These are phyloP conservation scores for Metarhizium rileyi DNA, from an alignment of 2,329 filamentous ascomycete species.

Conservation along the genomic window DNA sequence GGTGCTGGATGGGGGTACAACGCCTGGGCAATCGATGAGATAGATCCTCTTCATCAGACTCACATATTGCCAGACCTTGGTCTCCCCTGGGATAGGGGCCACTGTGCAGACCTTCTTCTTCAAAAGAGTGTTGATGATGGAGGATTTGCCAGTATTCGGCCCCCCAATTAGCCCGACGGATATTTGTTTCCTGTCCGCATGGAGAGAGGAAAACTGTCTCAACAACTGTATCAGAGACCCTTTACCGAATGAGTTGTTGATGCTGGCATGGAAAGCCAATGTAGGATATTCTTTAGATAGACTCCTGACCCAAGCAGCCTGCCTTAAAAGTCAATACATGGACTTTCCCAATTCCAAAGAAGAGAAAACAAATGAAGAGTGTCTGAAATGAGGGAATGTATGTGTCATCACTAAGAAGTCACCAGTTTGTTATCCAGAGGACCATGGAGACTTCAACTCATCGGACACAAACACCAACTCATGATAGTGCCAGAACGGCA, in stretches of 20 bases:
- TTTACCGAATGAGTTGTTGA: slow-evolving; percentile 95
- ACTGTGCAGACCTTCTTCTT: slow-evolving; percentile 93
- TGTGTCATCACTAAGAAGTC: slow-evolving; percentile 99
- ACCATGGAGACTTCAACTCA: slow-evolving; percentile 90
- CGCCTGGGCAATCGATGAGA: slow-evolving; percentile 92
- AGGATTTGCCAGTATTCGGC: slow-evolving; percentile 92
- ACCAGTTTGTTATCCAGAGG: slow-evolving; percentile 52
- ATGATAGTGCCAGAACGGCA: slow-evolving; percentile 84
- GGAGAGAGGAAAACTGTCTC: slow-evolving; percentile 83
- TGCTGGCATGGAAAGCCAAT: slow-evolving; percentile 85
- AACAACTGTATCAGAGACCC: slow-evolving; percentile 87
- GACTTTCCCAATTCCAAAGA: not conserved
- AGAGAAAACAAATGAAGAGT: not conserved
- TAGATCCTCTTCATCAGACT: slow-evolving; percentile 85
- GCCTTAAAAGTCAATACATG: slow-evolving; percentile 8
- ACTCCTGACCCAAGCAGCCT: slow-evolving; percentile 88
- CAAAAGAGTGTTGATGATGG: slow-evolving; percentile 90
- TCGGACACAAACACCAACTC: slow-evolving; percentile 73
- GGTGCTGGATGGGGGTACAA: slow-evolving; percentile 78
- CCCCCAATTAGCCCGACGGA: slow-evolving; percentile 71
- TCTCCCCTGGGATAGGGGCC: slow-evolving; percentile 91
- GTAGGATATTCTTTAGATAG: slow-evolving; percentile 90
- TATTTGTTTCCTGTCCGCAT: slow-evolving; percentile 87
- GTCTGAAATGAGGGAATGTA: slow-evolving; percentile 37
- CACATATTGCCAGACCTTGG: slow-evolving; percentile 97